Conservation (phyloP, 2,329 filamentous ascomycete species). For the Ophiobolus disseminans region DNA sequence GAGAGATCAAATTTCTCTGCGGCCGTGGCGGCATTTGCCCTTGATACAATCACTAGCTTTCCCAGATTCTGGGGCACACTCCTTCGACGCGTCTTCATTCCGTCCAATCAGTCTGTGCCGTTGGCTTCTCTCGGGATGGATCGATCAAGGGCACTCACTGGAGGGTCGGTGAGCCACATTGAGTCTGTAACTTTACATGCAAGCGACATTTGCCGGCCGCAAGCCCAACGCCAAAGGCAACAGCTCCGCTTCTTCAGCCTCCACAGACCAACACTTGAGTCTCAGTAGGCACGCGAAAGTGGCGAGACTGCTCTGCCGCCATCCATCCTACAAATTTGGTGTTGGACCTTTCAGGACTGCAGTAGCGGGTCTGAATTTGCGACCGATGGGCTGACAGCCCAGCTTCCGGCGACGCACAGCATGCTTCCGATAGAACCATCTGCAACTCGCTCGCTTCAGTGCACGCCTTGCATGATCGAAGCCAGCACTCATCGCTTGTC, state of each 20-base stretch:
- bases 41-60: slow-evolving; percentile 29
- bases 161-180: slow-evolving; percentile 21
- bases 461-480: slow-evolving; percentile 13
- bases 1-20: slow-evolving; percentile 36
- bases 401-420: slow-evolving; percentile 13
- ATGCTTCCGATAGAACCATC: slow-evolving; percentile 6
- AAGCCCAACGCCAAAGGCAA: slow-evolving; percentile 1
- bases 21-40: slow-evolving; percentile 33
- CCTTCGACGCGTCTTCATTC: slow-evolving; percentile 20
- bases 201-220: slow-evolving; percentile 5
- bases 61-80: slow-evolving; percentile 20
- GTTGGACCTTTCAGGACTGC: neutral
- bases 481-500: slow-evolving; percentile 13
- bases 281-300: neutral
- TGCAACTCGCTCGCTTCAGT: slow-evolving; percentile 15
- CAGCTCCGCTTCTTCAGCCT: neutral
- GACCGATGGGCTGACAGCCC: slow-evolving; percentile 8
- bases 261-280: neutral
- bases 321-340: neutral
- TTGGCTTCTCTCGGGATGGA: slow-evolving; percentile 13
- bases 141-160: slow-evolving; percentile 19
- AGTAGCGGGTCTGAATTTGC: slow-evolving; percentile 3
- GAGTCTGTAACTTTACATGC: slow-evolving; percentile 9
- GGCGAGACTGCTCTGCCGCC: neutral
- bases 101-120: slow-evolving; percentile 23